phyloP scores from a whole-genome alignment of 2,329 filamentous ascomycete species.

The Talaromyces sp. region DNA sequence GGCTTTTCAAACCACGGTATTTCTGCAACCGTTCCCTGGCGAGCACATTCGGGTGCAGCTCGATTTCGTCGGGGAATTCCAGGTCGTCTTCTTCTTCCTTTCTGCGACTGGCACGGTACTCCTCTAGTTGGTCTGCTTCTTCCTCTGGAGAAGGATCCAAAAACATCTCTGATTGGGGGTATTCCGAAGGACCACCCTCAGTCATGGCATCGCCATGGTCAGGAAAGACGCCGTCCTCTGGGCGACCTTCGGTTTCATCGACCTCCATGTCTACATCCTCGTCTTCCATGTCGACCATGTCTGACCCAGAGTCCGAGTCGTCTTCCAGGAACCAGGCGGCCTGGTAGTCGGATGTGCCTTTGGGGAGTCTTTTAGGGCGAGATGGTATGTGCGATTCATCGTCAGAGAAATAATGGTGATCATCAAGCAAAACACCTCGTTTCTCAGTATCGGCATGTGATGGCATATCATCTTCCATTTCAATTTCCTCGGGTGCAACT shows the following conservation, averaged over 20 bases:
- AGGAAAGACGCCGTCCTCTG: conserved; percentile 73
- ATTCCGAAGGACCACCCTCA: conserved; percentile 78
- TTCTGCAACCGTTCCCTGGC: conserved; percentile 79
- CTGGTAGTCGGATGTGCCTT: conserved; percentile 90
- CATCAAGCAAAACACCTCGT: conserved; percentile 88
- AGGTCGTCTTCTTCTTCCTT: conserved; percentile 82
- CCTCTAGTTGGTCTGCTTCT: conserved; percentile 73
- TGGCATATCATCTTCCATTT: conserved; percentile 64
- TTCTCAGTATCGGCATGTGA: conserved; percentile 51
- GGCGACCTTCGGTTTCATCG: conserved; percentile 55
- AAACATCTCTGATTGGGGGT: conserved; percentile 91
- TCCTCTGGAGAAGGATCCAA: conserved; percentile 73
- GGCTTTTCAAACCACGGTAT: conserved; percentile 87
- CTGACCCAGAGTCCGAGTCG: conserved; percentile 77
- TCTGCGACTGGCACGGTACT: conserved; percentile 71
- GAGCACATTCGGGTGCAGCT: conserved; percentile 79
- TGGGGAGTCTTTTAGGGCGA: conserved; percentile 70
- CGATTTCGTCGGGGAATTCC: conserved; percentile 96
- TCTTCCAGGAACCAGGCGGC: conserved; percentile 87
- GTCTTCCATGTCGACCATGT: conserved; percentile 69
- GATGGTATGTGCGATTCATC: conserved; percentile 61
- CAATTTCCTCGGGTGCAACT: conserved; percentile 78
- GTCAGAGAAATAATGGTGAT: conserved; percentile 97
- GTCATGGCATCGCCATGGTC: conserved; percentile 55
- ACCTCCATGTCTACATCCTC: conserved; percentile 47